A percentile compares a stretch with the other conserved stretches of the same genome.
Evolutionary conservation across 139 green algal genomes (phyloP).

Genomic region (Tetraselmis striata): DNA sequence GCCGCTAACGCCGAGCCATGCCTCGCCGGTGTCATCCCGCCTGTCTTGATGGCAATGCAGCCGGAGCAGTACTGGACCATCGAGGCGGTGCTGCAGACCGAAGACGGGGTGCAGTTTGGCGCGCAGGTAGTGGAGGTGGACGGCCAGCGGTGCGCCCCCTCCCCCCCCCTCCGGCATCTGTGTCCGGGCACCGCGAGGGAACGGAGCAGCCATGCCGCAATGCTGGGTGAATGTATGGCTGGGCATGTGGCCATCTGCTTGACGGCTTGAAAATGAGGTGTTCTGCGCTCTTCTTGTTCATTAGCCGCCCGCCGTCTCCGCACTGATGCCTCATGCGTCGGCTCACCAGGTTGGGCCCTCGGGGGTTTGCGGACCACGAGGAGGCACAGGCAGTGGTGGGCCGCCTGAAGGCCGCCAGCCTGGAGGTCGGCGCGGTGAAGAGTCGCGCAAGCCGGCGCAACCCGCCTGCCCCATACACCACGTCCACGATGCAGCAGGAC

Average conservation of each 20-base stretch:
- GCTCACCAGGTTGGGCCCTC: constrained; percentile 17
- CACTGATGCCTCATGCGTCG: no score
- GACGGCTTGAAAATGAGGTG: no score
- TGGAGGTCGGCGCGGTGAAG: constrained; percentile 23
- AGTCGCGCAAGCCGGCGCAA: constrained; percentile 31
- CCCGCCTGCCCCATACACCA: constrained; percentile 75
- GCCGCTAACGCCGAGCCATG: no score
- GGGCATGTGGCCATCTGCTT: no score
- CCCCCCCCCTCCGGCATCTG: no score
- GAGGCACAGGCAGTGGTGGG: constrained; percentile 26
- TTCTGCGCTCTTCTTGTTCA: no score
- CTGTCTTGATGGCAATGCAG: no score
- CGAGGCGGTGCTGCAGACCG: constrained; percentile 6
- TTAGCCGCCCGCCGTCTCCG: no score
- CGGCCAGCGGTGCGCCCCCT: constrained; percentile 12
- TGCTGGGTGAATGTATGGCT: no score
- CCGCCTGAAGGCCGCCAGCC: constrained; percentile 23
- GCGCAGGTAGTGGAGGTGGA: constrained; percentile 32
- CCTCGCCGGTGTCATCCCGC: no score
- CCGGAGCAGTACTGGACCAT: constrained; percentile 62
- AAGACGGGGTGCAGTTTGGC: not conserved
- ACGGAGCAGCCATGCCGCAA: no score
- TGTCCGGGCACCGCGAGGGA: no score
- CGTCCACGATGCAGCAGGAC: constrained; percentile 83
- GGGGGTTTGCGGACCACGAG: constrained; percentile 26